A percentile compares a stretch with the other conserved stretches of the same genome.
phyloP scores from a whole-genome alignment of 495 filamentous ascomycete genomes.

The Xylaria sp. region DNA sequence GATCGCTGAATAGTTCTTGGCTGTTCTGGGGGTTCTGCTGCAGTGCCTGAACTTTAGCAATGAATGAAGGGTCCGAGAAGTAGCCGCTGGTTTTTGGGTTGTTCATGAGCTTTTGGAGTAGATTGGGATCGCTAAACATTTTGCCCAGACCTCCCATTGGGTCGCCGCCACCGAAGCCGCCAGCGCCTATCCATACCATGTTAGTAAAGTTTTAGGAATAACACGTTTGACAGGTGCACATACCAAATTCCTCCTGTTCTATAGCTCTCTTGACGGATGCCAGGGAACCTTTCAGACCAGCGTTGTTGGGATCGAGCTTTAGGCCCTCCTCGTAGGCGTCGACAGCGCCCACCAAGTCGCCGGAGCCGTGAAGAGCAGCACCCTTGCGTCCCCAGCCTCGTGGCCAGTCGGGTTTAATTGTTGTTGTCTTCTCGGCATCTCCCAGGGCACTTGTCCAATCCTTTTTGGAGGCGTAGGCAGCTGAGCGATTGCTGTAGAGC shows the following conservation, averaged over 20 bases:
- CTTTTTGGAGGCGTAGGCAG: conserved; percentile 89
- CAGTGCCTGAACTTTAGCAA: conserved; percentile 83
- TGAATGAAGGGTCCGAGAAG: conserved; percentile 86
- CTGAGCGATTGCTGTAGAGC: conserved; percentile 96
- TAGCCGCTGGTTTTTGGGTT: conserved; percentile 92
- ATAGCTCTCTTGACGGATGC: conserved; percentile 87
- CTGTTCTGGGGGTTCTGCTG: conserved; percentile 81
- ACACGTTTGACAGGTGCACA: conserved; percentile 22
- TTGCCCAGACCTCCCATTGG: conserved; percentile 78
- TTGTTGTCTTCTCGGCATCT: conserved; percentile 90
- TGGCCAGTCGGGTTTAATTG: conserved; percentile 97
- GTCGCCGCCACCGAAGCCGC: conserved; percentile 57
- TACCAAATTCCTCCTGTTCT: conserved; percentile 71
- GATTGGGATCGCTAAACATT: conserved; percentile 91
- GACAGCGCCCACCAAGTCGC: conserved; percentile 81
- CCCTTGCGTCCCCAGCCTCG: conserved; percentile 95
- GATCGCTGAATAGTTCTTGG: conserved; percentile 83
- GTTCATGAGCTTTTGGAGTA: conserved; percentile 85
- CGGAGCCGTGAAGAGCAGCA: conserved; percentile 83
- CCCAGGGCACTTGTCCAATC: conserved; percentile 83
- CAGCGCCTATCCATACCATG: conserved; percentile 34
- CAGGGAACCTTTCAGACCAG: conserved; percentile 88
- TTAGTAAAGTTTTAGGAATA: background rate
- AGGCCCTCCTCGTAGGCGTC: conserved; percentile 93
- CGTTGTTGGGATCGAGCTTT: conserved; percentile 89